Base-by-base conservation (phyloP, 768 basidiomycete species). In the Russula griseocarnosa region DNA sequence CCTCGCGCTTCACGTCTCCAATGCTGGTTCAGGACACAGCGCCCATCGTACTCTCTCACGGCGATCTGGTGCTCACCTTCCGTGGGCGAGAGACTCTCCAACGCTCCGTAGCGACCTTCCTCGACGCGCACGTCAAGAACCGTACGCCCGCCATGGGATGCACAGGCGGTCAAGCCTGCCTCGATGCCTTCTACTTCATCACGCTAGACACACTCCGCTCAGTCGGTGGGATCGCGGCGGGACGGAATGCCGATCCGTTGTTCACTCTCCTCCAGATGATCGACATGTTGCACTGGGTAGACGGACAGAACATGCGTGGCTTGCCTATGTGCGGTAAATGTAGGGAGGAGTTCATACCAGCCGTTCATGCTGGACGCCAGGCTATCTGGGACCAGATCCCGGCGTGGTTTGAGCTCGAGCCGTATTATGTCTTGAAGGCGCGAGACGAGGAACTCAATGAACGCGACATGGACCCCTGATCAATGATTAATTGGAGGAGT, bases 141-240 rank as follows among this genome's bases (percentile, higher is more conserved):
- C 83, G 83, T 2, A 24, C 70, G 1, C 79, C 84, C 0, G 79
- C 86, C 5, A 62, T 72, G 0, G 75, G 78, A 13, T 90, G 88
- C 57, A 77, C 75, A 57, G 64, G 63, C 60, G 72, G 71, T 7
- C 74, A 70, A 63, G 66, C 70, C n/a, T 91, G 89, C 73, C 75
- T 76, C 62, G 86, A 89, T 57, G 86, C 87, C 16, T 88, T 87
- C 74, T 87, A 89, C 74, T 88, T 85, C 72, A 83, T 91, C 75
- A 83, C 82, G 77, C 81, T 90, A 62, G 89, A 90, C 72, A 76
- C 86, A 34, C 74, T 90, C 47, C 83, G 88, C 61, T 81, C 84
- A 24, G 81, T 90, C 50, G 84, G 86, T 0, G 89, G 89, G 0
- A 85, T 90, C 62, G 82, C 87, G 1, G 79, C 78, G 60, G 88